Base-by-base conservation (phyloP, 495 filamentous ascomycete genomes). In the Trichoderma reesei region DNA sequence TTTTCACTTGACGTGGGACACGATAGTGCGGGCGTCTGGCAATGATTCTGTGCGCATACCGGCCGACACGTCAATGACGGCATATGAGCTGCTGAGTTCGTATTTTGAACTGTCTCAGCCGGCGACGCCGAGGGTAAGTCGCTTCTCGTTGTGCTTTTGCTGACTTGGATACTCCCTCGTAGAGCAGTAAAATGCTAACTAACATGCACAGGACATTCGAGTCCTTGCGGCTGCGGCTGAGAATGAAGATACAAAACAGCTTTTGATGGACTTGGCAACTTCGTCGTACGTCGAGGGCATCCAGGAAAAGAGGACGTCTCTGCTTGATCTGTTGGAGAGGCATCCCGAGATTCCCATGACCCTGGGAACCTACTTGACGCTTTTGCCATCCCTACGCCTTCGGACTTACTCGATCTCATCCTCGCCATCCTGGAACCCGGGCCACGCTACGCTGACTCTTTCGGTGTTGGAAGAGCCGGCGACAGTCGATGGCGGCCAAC, bases 351-450 rank as follows among this genome's bases (percentile, higher is more conserved):
- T 86, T 64, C 69, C 78, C 2, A 71, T 90, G 1, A 74, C 87
- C 0, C 78, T 92, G 39, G 79, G 79, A 36, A 72, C 79, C 20
- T 91, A 86, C 75, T 81, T 92, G 20, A 73, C 80, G n/a, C 84
- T 90, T 74, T 82, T 91, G 0, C 86, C 86, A 1, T 88, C 88
- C 0, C 86, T 93, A 80, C 86, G 87, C 18, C 79, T 86, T 13
- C 83, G 90, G 9, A 86, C 89, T 71, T 93, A 92, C 72, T 88
- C 84, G 41, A 90, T 93, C 73, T 91, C 89, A n/a, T 91, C 88
- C 0, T 91, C 89, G 0, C 89, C 89, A 20, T 42, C 39, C 11
- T 69, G 73, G 77, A 70, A 88, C 71, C 79, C 85, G 0, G 74
- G 72, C 5, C 76, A 78, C 65, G 85, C 82, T 36, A 85, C 83